These are phyloP conservation scores for Tulasnella sp. DNA, from an alignment of 768 basidiomycete species.

Conservation along the genomic window DNA sequence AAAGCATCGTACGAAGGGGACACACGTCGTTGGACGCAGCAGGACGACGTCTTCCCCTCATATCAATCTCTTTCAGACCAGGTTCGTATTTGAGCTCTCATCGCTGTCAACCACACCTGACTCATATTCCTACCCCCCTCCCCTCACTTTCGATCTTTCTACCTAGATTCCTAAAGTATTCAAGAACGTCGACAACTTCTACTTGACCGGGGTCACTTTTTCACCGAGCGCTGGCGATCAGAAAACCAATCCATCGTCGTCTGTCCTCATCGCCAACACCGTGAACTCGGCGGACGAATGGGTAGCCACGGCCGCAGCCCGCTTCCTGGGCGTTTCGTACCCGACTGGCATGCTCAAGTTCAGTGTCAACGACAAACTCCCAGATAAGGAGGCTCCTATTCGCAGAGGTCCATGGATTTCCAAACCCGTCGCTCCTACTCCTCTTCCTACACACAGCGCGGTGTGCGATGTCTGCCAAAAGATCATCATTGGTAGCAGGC, in stretches of 20 bases:
- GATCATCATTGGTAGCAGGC: conserved; percentile 55
- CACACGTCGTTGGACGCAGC: conserved; percentile 9
- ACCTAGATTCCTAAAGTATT: conserved; percentile 22
- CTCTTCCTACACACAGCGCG: conserved; percentile 23
- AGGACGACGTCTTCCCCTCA: conserved; percentile 14
- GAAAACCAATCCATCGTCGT: background rate
- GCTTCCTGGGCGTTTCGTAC: conserved; percentile 13
- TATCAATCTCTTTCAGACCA: conserved; percentile 19
- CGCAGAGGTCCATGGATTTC: background rate
- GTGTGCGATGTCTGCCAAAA: conserved; percentile 55
- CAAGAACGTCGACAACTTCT: conserved; percentile 6
- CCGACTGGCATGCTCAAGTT: conserved; percentile 18
- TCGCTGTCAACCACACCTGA: background rate
- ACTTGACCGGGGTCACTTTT: conserved; percentile 15
- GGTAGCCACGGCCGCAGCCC: background rate
- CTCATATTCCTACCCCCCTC: conserved; percentile 2
- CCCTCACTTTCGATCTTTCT: background rate
- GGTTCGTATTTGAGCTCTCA: conserved; percentile 7
- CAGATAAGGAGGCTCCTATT: conserved; percentile 12
- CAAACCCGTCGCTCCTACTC: background rate
- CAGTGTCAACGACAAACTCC: conserved; percentile 11
- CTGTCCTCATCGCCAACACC: conserved; percentile 11
- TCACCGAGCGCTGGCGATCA: background rate
- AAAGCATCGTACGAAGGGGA: conserved; percentile 21
- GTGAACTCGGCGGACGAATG: conserved; percentile 12